Conservation (phyloP, 306 rosid species). For the Lathyrus tuberosus region DNA sequence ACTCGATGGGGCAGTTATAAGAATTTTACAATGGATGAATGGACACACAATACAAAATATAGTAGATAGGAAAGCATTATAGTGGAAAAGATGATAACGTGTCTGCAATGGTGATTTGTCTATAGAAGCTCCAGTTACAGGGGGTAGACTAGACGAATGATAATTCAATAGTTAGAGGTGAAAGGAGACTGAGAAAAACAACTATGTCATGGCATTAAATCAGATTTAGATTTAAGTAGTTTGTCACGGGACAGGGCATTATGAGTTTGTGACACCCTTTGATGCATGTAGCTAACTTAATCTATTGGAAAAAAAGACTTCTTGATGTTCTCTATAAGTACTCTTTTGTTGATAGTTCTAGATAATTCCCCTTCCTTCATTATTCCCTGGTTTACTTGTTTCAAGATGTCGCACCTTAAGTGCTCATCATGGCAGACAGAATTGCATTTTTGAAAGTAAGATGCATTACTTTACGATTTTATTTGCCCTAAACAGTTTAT, state of each 20-base stretch:
- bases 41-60: neutral
- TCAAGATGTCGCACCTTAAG: conserved; percentile 24
- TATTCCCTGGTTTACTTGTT: conserved; percentile 28
- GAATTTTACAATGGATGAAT: neutral
- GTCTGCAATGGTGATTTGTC: neutral
- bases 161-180: conserved; percentile 1
- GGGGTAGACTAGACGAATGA: neutral
- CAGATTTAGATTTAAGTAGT: neutral
- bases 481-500: neutral
- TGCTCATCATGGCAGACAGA: neutral
- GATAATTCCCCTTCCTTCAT: neutral
- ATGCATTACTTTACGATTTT: neutral
- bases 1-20: neutral
- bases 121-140: neutral
- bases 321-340: conserved; percentile 2
- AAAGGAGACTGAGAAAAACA: neutral
- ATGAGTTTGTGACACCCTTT: neutral
- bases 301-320: neutral
- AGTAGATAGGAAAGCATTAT: neutral
- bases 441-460: neutral
- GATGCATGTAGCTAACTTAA: neutral
- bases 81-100: neutral
- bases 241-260: neutral
- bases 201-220: neutral
- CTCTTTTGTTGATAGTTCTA: conserved; percentile 10